phyloP scores from a whole-genome alignment of 306 rosid genomes.

The Fragaria iinumae region DNA sequence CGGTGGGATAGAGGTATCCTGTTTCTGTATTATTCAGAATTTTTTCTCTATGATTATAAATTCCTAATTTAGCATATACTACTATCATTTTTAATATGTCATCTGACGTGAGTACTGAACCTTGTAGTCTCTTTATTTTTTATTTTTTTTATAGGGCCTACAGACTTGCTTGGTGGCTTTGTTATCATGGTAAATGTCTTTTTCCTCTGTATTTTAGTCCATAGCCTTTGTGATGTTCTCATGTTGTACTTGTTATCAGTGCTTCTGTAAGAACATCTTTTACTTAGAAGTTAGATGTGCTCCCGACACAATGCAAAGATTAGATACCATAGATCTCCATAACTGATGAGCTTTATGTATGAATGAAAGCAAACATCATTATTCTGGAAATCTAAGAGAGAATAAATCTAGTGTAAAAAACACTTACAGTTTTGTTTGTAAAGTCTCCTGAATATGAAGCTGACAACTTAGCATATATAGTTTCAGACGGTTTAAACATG shows the following conservation, averaged over 20 bases:
- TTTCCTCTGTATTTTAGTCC: neutral
- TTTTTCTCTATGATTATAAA: neutral
- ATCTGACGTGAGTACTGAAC: conserved; percentile 22
- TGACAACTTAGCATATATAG: conserved; percentile 51
- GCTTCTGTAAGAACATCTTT: neutral
- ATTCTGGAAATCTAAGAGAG: neutral
- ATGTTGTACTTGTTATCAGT: neutral
- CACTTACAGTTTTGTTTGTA: neutral
- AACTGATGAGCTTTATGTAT: neutral
- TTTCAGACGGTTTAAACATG: conserved; percentile 89
- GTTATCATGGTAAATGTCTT: conserved; percentile 66
- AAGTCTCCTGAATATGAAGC: conserved; percentile 30
- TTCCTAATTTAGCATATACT: neutral
- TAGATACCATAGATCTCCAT: neutral
- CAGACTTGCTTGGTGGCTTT: conserved; percentile 97
- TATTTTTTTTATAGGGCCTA: conserved; percentile 67
- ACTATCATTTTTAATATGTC: neutral
- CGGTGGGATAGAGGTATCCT: conserved; percentile 85
- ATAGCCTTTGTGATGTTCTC: neutral
- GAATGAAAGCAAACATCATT: neutral
- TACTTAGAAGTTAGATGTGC: neutral
- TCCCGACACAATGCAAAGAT: neutral
- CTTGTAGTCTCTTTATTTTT: conserved; percentile 1
- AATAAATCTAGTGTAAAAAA: neutral
- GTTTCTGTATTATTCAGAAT: conserved; percentile 20